Evolutionary conservation across 306 rosid species (phyloP).

Genomic region (Lagenaria siceraria): DNA sequence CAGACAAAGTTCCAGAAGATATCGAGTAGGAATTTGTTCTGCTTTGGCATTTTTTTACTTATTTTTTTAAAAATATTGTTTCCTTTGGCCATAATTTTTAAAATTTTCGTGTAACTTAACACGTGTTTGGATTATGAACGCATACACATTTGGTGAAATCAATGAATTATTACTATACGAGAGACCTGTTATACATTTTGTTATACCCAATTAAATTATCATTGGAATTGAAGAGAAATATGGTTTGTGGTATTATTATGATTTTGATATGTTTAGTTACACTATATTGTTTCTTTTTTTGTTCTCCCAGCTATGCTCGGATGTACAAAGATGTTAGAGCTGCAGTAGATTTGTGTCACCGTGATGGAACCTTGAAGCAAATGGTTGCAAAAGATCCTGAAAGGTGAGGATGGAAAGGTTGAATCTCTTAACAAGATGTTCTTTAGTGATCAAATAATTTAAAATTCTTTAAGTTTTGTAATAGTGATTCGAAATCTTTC

Average conservation of each 20-base stretch:
- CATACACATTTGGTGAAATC: too few relatives aligned
- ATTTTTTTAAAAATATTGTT: background rate
- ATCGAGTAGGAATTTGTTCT: slow-evolving; percentile 50
- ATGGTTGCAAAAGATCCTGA: slow-evolving; percentile 90
- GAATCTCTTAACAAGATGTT: background rate
- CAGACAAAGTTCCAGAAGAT: slow-evolving; percentile 42
- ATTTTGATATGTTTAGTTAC: background rate
- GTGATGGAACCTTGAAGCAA: slow-evolving; percentile 95
- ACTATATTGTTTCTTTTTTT: background rate
- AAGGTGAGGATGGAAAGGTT: slow-evolving; percentile 33
- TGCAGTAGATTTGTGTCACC: slow-evolving; percentile 96
- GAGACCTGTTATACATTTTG: background rate
- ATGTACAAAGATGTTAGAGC: slow-evolving; percentile 98
- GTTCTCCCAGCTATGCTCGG: slow-evolving; percentile 54
- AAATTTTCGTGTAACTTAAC: too few relatives aligned
- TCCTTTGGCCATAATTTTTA: background rate
- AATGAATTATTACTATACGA: too few relatives aligned
- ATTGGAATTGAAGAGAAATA: background rate
- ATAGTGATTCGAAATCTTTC: background rate
- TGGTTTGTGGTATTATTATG: background rate
- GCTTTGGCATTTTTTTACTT: background rate
- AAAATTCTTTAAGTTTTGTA: background rate
- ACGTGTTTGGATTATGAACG: too few relatives aligned
- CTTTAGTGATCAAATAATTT: background rate
- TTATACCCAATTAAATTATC: background rate